Base-by-base conservation (phyloP, 2,329 filamentous ascomycete genomes). In the Colletotrichum australisinense region DNA sequence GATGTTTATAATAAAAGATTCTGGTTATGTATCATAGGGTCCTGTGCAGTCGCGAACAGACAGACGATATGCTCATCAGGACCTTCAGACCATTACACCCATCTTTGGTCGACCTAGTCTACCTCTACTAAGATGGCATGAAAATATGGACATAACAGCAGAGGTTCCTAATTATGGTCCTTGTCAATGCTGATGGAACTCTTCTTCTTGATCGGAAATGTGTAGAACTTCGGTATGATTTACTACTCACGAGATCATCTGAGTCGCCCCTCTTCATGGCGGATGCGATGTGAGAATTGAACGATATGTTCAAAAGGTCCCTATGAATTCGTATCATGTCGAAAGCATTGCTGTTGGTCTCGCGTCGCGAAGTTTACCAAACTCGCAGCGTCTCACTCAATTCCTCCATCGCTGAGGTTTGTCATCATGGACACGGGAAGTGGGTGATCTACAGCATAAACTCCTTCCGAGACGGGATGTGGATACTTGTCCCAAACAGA, bases 391-490 rank as follows among this genome's bases (percentile, higher is more conserved):
- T 49, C 42, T 49, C 42, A n/a, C 8, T 19, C 7, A 49, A 49
- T n/a, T 4, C 19, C 3, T 49, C 8, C 42, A n/a, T 11, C 16
- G 19, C 7, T 7, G 42, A 11, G 42, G 42, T 49, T 49, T 49
- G 16, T 49, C 42, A 49, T 49, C 42, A 9, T n/a, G n/a, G 42
- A 22, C 42, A 49, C 42, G 42, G 42, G 42, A 22, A 49, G 19
- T 49, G 42, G 42, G 42, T 19, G 19, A 49, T 49, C 42, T n/a
- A 49, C 42, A 49, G 42, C 42, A 49, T 49, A 22, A 49, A 19
- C 19, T 49, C 7, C 42, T 49, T 55, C 28, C 35, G 63, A 55
- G 49, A 53, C 63, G 63, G 63, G 63, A 65, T 55, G 63, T 65
- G 63, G 49, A 49, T 42, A 52, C 49, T 49, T 26, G 19, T 49